These are phyloP conservation scores for Aspergillus spinulosporus DNA, from an alignment of 2,329 filamentous ascomycete species.

Conservation along the genomic window DNA sequence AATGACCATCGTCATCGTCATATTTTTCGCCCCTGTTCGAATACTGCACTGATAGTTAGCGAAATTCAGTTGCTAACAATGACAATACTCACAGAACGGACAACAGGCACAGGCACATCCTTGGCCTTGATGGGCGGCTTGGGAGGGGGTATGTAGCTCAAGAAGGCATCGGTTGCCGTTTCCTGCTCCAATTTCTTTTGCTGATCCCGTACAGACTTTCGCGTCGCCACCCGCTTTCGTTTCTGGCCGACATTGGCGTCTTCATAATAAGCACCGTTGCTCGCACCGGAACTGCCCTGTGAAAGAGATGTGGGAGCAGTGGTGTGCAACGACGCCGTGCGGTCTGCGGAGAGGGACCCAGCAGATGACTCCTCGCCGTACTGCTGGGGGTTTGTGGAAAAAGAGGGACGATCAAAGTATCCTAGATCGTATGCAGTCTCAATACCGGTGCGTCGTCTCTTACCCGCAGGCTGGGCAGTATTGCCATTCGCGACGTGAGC, in stretches of 20 bases:
- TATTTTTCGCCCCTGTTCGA: slow-evolving; percentile 66
- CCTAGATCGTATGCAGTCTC: slow-evolving; percentile 66
- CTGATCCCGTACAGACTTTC: slow-evolving; percentile 78
- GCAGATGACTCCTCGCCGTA: slow-evolving; percentile 66
- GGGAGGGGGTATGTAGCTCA: slow-evolving; percentile 81
- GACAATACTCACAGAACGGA: slow-evolving; percentile 56
- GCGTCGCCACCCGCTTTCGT: slow-evolving; percentile 74
- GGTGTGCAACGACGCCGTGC: slow-evolving; percentile 79
- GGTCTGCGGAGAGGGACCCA: slow-evolving; percentile 77
- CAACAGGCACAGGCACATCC: slow-evolving; percentile 66
- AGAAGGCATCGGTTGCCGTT: slow-evolving; percentile 67
- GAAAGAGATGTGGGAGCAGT: slow-evolving; percentile 88
- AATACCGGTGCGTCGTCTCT: slow-evolving; percentile 70
- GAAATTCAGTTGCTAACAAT: no score
- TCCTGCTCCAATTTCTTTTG: slow-evolving; percentile 76
- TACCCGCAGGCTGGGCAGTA: slow-evolving; percentile 53
- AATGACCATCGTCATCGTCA: slow-evolving; percentile 96
- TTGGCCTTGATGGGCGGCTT: slow-evolving; percentile 88
- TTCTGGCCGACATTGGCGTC: slow-evolving; percentile 77
- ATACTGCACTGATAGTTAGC: slow-evolving; percentile 37
- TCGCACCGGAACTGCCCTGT: slow-evolving; percentile 51
- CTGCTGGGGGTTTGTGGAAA: slow-evolving; percentile 72
- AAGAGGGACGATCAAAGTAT: slow-evolving; percentile 69
- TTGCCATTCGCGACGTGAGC: slow-evolving; percentile 31
- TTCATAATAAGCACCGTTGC: slow-evolving; percentile 64